phyloP scores from a whole-genome alignment of 768 basidiomycete genomes.

The Auricularia cornea region DNA sequence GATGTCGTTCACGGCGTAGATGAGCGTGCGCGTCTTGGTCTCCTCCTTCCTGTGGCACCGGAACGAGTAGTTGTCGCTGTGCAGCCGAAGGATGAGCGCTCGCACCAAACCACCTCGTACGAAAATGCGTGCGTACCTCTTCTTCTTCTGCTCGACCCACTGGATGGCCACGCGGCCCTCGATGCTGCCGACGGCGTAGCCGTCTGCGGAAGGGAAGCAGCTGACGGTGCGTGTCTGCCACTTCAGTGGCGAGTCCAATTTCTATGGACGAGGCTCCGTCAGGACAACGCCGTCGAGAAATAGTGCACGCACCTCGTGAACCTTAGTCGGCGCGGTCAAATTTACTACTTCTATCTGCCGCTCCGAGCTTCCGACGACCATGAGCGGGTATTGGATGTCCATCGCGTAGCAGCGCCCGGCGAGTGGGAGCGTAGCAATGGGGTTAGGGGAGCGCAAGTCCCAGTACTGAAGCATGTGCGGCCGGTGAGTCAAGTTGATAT shows the following conservation, averaged over 20 bases:
- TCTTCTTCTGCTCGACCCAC: conserved; percentile 12
- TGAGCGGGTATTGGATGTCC: conserved; percentile 9
- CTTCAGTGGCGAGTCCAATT: conserved; percentile 29
- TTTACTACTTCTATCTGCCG: conserved; percentile 28
- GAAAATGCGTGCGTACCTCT: not conserved
- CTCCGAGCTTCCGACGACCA: conserved; percentile 31
- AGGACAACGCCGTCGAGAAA: not conserved
- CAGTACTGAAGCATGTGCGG: conserved; percentile 23
- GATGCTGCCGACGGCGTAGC: conserved; percentile 10
- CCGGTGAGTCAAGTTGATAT: not conserved
- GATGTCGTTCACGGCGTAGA: conserved; percentile 52
- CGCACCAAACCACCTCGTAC: too few species aligned
- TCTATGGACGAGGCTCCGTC: conserved; percentile 12
- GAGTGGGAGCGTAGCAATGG: conserved; percentile 24
- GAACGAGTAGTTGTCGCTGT: conserved; percentile 49
- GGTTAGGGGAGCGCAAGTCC: conserved; percentile 26
- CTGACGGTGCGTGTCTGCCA: conserved; percentile 20
- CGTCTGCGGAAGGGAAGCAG: conserved; percentile 11
- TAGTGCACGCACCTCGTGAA: conserved; percentile 6
- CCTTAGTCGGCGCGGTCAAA: conserved; percentile 21
- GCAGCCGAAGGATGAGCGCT: conserved; percentile 10
- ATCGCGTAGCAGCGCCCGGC: conserved; percentile 26
- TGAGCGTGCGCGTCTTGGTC: conserved; percentile 34
- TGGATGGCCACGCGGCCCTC: conserved; percentile 33
- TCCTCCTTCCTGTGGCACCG: conserved; percentile 39